phyloP scores from a whole-genome alignment of 2,329 filamentous ascomycete genomes.

The Tolypocladium ophioglossoides region DNA sequence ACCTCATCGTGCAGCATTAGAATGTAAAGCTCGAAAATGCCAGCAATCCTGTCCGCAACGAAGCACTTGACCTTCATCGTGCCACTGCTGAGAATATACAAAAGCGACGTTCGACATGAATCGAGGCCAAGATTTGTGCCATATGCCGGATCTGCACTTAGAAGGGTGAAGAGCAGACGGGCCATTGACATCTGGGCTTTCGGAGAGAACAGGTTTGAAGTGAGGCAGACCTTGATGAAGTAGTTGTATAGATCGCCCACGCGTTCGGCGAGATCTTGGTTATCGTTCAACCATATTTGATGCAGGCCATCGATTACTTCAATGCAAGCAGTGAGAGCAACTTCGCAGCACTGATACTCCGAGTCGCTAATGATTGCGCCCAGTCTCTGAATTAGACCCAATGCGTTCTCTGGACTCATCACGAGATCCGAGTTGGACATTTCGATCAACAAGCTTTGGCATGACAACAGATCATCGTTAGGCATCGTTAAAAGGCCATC shows the following conservation, averaged over 20 bases:
- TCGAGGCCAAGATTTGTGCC: conserved; percentile 47
- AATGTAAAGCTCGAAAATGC: conserved; percentile 73
- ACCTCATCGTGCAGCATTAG: conserved; percentile 74
- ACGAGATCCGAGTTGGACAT: conserved; percentile 43
- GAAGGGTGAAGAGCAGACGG: conserved; percentile 57
- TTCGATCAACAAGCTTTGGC: conserved; percentile 37
- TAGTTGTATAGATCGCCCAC: conserved; percentile 72
- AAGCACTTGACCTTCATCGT: conserved; percentile 65
- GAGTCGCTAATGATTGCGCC: conserved; percentile 43
- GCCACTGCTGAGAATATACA: conserved; percentile 58
- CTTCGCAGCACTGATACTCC: conserved; percentile 63
- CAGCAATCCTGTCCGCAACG: conserved; percentile 58
- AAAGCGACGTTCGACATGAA: conserved; percentile 57
- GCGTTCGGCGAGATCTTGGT: conserved; percentile 49
- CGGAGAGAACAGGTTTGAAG: conserved; percentile 58
- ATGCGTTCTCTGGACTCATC: conserved; percentile 34
- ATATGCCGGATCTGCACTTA: conserved; percentile 58
- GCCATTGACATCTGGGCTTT: conserved; percentile 57
- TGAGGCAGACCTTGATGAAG: conserved; percentile 58
- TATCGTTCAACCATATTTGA: conserved; percentile 49
- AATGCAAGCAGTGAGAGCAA: conserved; percentile 56
- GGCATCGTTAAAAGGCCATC: conserved; percentile 36
- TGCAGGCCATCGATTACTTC: conserved; percentile 56
- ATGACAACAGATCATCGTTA: conserved; percentile 43
- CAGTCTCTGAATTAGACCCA: conserved; percentile 36